Percentiles rank a stretch among this genome's conserved stretches.
These are phyloP conservation scores for Melaleuca quinquenervia DNA, from an alignment of 345 rosid genomes.

Conservation along the genomic window DNA sequence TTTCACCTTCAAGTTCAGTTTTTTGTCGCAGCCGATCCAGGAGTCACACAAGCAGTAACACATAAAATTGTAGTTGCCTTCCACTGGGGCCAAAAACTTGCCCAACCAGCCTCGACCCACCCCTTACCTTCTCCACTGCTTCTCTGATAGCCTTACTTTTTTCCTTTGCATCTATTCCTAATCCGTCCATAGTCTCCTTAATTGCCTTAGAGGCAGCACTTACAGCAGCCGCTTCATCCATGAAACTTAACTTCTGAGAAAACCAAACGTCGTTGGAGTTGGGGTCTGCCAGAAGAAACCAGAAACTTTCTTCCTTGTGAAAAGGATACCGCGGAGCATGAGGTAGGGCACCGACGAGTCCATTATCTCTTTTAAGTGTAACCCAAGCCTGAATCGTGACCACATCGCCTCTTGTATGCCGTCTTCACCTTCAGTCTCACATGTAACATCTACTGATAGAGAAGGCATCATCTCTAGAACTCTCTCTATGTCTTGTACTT, in stretches of 20 bases:
- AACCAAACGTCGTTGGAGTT: constrained; percentile 80
- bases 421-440: constrained; percentile 99
- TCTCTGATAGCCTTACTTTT: constrained; percentile 50
- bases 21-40: constrained; percentile 91
- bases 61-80: constrained; percentile 79
- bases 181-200: constrained; percentile 87
- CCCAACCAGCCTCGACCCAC: constrained; percentile 88
- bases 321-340: constrained; percentile 77
- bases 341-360: constrained; percentile 78
- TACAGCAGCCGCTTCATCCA: constrained; percentile 82
- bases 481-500: constrained; percentile 68
- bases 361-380: constrained; percentile 65
- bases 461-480: constrained; percentile 96
- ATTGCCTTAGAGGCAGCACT: constrained; percentile 82
- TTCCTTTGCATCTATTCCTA: constrained; percentile 73
- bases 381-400: constrained; percentile 90
- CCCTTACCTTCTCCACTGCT: constrained; percentile 69
- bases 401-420: constrained; percentile 87
- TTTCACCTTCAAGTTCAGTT: constrained; percentile 58
- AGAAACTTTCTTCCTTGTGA: constrained; percentile 91
- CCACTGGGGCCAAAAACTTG: constrained; percentile 74
- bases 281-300: constrained; percentile 82
- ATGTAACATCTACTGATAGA: constrained; percentile 58
- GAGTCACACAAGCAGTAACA: constrained; percentile 88
- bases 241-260: constrained; percentile 83